phyloP scores from a whole-genome alignment of 768 basidiomycete genomes.

The Leccinum fibrillosum region DNA sequence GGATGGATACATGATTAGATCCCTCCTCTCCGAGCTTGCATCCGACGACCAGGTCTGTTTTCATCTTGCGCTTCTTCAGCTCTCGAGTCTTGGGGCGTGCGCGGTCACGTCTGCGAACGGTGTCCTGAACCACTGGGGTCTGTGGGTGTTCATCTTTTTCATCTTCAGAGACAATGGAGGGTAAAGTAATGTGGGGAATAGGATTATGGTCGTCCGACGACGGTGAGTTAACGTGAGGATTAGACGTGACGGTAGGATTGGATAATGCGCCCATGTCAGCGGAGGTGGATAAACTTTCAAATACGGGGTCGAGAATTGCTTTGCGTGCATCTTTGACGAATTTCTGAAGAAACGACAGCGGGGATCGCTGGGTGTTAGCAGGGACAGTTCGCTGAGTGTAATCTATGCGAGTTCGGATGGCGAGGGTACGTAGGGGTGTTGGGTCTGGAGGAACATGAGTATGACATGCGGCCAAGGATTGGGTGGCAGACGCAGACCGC shows the following conservation, averaged over 20 bases:
- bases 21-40: constrained; percentile 28
- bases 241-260: constrained; percentile 29
- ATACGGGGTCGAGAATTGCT: constrained; percentile 47
- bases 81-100: constrained; percentile 53
- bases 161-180: constrained; percentile 32
- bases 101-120: constrained; percentile 34
- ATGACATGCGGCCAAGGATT: background rate
- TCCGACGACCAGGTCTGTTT: constrained; percentile 30
- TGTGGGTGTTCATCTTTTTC: constrained; percentile 22
- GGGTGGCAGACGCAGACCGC: constrained; percentile 41
- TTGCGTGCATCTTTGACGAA: constrained; percentile 53
- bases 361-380: constrained; percentile 38
- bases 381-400: constrained; percentile 39
- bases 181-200: constrained; percentile 18
- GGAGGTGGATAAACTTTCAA: constrained; percentile 22
- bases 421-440: constrained; percentile 47
- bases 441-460: constrained; percentile 43
- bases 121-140: constrained; percentile 14
- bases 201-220: constrained; percentile 24
- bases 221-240: constrained; percentile 21
- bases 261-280: constrained; percentile 15
- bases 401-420: constrained; percentile 35
- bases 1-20: constrained; percentile 47
- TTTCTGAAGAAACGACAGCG: constrained; percentile 53
- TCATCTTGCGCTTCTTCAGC: constrained; percentile 52